Evolutionary conservation across 129 eudicot genomes (phyloP).

Genomic region (Centaurea solstitialis): DNA sequence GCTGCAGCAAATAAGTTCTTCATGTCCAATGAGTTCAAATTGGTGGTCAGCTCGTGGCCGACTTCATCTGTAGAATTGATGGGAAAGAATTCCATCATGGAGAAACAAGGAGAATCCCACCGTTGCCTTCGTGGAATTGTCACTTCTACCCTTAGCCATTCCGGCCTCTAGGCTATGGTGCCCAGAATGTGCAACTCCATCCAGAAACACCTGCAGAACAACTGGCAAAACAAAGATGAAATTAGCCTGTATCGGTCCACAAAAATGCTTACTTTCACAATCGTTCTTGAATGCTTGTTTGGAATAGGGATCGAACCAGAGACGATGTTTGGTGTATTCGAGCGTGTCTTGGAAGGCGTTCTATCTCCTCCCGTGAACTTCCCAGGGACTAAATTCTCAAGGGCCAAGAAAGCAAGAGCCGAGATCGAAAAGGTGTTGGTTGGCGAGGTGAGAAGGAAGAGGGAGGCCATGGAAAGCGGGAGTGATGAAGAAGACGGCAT

Average conservation of each 20-base stretch:
- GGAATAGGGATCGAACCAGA: conserved; percentile 58
- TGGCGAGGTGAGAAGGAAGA: conserved; percentile 53
- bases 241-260: conserved; percentile 53
- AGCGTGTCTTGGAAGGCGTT: conserved; percentile 73
- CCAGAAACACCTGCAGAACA: conserved; percentile 43
- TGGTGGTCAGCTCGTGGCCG: conserved; percentile 89
- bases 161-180: conserved; percentile 55
- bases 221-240: conserved; percentile 44
- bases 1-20: conserved; percentile 73
- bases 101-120: conserved; percentile 75
- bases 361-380: conserved; percentile 51
- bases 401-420: conserved; percentile 68
- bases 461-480: conserved; percentile 47
- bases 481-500: conserved; percentile 30
- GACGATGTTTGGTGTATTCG: conserved; percentile 48
- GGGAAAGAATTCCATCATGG: conserved; percentile 81
- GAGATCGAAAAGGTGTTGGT: conserved; percentile 58
- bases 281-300: conserved; percentile 72
- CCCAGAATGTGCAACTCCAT: conserved; percentile 62
- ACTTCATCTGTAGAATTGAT: conserved; percentile 74
- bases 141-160: conserved; percentile 45
- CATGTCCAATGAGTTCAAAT: conserved; percentile 77
- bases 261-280: conserved; percentile 59
- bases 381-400: conserved; percentile 69
- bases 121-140: conserved; percentile 61